phyloP scores from a whole-genome alignment of 1,284 basidiomycete species.

The Ganoderma boninense region DNA sequence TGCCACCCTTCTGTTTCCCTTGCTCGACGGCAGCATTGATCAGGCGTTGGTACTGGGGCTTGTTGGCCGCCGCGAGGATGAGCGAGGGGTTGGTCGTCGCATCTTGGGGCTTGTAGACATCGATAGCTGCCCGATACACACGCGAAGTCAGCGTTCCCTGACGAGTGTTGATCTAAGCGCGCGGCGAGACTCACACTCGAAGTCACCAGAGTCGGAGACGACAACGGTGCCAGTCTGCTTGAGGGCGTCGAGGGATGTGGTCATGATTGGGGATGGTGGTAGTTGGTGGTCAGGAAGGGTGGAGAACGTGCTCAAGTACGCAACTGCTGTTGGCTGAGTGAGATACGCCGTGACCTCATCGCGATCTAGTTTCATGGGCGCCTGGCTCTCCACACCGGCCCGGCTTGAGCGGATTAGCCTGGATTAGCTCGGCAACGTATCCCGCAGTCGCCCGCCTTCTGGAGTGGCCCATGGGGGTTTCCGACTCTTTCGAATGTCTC shows the following conservation, averaged over 20 bases:
- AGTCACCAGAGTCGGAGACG: constrained; percentile 93
- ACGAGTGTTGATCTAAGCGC: constrained; percentile 10
- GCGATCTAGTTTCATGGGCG: constrained; percentile 26
- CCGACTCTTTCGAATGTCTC: not conserved
- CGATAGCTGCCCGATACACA: constrained; percentile 67
- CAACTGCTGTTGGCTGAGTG: constrained; percentile 29
- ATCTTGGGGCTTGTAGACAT: constrained; percentile 92
- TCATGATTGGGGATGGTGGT: constrained; percentile 61
- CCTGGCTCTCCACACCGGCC: constrained; percentile 11
- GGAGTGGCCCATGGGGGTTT: no score
- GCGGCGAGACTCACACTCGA: constrained; percentile 66
- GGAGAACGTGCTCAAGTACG: constrained; percentile 23
- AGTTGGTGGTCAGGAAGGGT: constrained; percentile 22
- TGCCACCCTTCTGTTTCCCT: constrained; percentile 85
- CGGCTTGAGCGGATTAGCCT: not conserved
- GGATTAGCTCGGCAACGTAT: no score
- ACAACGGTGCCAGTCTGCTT: constrained; percentile 93
- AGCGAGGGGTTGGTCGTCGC: constrained; percentile 96
- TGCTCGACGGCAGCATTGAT: constrained; percentile 86
- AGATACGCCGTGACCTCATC: constrained; percentile 34
- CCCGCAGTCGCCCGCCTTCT: no score
- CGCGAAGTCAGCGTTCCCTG: constrained; percentile 13
- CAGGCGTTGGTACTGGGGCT: constrained; percentile 85
- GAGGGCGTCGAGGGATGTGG: constrained; percentile 87
- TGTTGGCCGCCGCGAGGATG: constrained; percentile 93